Conservation (phyloP, 2,329 filamentous ascomycete species). For the Pseudohalonectria lignicola region DNA sequence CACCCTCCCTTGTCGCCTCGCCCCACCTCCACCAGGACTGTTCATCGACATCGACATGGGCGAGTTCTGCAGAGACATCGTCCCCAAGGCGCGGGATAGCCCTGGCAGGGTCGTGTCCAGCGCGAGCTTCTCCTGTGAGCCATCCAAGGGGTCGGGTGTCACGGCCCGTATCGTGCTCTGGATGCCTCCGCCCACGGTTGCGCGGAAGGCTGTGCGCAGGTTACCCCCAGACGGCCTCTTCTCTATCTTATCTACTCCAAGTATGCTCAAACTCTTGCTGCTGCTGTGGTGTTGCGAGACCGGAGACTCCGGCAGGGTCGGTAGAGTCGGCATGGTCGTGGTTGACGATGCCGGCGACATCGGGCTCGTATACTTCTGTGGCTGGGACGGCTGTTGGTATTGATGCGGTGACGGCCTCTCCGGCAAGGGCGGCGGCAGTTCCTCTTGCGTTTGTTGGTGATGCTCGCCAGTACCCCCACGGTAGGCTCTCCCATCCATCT, state of each 20-base stretch:
- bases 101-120: conserved; percentile 9
- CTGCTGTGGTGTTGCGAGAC: neutral
- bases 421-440: conserved; percentile 8
- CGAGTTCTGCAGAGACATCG: conserved; percentile 31
- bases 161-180: conserved; percentile 53
- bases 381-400: neutral
- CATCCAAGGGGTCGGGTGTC: conserved; percentile 47
- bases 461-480: conserved; percentile 1
- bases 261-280: conserved; percentile 10
- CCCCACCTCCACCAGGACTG: conserved; percentile 7
- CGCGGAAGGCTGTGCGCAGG: conserved; percentile 15
- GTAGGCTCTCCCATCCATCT: conserved; percentile 16
- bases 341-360: conserved; percentile 6
- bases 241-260: conserved; percentile 6
- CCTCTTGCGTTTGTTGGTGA: conserved; percentile 12
- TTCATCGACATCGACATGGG: conserved; percentile 31
- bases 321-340: conserved; percentile 13
- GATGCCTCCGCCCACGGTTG: conserved; percentile 17
- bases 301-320: conserved; percentile 15
- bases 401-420: conserved; percentile 6
- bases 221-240: conserved; percentile 15
- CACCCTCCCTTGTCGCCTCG: conserved; percentile 45
- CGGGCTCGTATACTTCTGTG: neutral
- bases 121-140: conserved; percentile 12
- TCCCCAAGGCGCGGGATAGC: conserved; percentile 18